Evolutionary conservation across 2,329 filamentous ascomycete species (phyloP).

Genomic region (Neopestalotiopsis sp.): DNA sequence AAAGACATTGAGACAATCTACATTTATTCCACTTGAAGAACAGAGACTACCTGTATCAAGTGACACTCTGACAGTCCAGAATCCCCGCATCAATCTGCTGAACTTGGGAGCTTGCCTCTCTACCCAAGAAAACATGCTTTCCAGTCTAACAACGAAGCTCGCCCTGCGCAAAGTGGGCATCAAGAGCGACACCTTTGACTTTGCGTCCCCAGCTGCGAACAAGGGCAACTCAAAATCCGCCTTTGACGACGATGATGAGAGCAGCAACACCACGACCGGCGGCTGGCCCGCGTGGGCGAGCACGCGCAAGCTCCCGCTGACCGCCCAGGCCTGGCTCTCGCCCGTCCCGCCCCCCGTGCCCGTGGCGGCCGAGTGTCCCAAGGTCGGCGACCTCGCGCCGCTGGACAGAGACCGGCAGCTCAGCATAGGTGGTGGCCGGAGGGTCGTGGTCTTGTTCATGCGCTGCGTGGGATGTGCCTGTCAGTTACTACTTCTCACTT

Average conservation of each 20-base stretch:
- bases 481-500: too few species aligned
- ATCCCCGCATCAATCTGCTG: neutral
- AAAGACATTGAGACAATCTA: neutral
- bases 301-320: constrained; percentile 54
- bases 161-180: constrained; percentile 63
- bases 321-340: constrained; percentile 58
- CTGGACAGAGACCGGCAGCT: constrained; percentile 51
- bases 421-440: constrained; percentile 47
- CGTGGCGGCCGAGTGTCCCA: constrained; percentile 46
- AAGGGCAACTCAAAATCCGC: constrained; percentile 34
- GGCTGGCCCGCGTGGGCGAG: constrained; percentile 51
- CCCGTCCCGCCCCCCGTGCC: constrained; percentile 56
- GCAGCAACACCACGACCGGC: constrained; percentile 26
- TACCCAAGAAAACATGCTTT: constrained; percentile 51
- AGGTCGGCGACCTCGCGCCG: constrained; percentile 53
- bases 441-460: constrained; percentile 55
- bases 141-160: constrained; percentile 60
- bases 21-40: neutral
- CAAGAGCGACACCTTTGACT: constrained; percentile 54
- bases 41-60: neutral
- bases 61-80: neutral
- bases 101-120: neutral
- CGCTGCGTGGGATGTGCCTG: constrained; percentile 62
- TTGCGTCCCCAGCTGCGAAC: constrained; percentile 40
- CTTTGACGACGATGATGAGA: constrained; percentile 36